Evolutionary conservation across 805 yeast genomes (phyloP).

Genomic region (Groenewaldozyma tartarivorans): DNA sequence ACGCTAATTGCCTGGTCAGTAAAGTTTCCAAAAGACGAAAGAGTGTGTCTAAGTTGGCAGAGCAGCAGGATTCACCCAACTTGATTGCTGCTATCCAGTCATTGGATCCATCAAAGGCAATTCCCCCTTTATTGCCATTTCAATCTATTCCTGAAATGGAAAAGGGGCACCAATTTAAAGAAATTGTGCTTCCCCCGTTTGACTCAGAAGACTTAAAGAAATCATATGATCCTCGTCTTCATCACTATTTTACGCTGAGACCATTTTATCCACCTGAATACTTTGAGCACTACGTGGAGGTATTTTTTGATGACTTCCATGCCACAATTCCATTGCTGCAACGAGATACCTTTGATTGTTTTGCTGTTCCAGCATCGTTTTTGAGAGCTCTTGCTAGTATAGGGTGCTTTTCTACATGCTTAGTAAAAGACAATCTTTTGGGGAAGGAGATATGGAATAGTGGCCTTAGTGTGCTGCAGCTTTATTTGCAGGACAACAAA

Average conservation of each 20-base stretch:
- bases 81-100: neutral
- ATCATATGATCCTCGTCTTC: neutral
- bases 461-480: neutral
- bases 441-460: slow-evolving; percentile 1
- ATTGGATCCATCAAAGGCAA: neutral
- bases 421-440: neutral
- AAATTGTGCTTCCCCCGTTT: neutral
- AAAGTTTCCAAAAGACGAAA: no score
- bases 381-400: neutral
- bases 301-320: neutral
- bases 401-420: slow-evolving; percentile 1
- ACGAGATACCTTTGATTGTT: neutral
- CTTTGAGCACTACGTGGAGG: neutral
- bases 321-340: neutral
- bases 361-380: neutral
- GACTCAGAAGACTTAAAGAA: neutral
- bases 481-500: neutral
- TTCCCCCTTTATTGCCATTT: neutral
- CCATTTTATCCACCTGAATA: slow-evolving; percentile 1
- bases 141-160: slow-evolving; percentile 1
- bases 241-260: neutral
- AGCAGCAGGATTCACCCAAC: neutral
- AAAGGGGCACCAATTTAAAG: neutral
- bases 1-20: neutral
- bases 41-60: no score